Conservation (phyloP, 139 green algal species). For the Zygnema circumcarinatum region DNA sequence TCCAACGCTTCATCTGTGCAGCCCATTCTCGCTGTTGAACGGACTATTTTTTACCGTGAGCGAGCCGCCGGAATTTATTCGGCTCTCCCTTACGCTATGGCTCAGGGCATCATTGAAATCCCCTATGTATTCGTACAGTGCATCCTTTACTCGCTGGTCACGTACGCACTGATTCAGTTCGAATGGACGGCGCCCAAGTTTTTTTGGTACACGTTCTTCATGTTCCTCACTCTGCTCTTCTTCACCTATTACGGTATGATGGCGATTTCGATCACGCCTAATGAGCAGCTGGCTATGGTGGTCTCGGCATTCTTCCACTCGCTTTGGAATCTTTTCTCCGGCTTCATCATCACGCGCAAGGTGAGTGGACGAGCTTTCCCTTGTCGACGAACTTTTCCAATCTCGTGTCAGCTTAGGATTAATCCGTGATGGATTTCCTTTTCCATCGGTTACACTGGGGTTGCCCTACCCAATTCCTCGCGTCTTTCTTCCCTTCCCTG, state of each 20-base stretch:
- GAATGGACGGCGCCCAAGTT: slow-evolving; percentile 56
- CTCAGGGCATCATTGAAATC: slow-evolving; percentile 64
- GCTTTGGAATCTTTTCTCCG: slow-evolving; percentile 56
- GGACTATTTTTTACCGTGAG: slow-evolving; percentile 63
- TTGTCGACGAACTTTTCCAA: too few relatives aligned
- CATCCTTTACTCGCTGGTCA: slow-evolving; percentile 56
- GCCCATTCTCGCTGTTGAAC: slow-evolving; percentile 55
- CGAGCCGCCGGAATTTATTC: slow-evolving; percentile 62
- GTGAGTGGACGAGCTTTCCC: slow-evolving; percentile 34
- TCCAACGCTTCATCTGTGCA: slow-evolving; percentile 64
- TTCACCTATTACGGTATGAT: slow-evolving; percentile 53
- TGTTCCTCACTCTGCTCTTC: slow-evolving; percentile 50
- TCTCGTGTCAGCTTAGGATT: too few relatives aligned
- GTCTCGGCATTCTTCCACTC: slow-evolving; percentile 50
- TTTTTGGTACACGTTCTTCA: slow-evolving; percentile 44
- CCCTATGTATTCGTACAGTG: slow-evolving; percentile 66
- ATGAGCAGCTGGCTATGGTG: slow-evolving; percentile 45
- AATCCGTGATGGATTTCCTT: not conserved
- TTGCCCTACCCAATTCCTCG: too few relatives aligned
- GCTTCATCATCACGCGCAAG: slow-evolving; percentile 44
- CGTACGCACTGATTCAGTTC: slow-evolving; percentile 47
- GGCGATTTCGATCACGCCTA: slow-evolving; percentile 43
- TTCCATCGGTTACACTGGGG: not conserved
- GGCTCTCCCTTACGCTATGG: slow-evolving; percentile 61
- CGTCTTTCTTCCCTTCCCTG: too few relatives aligned